Conservation (phyloP, 768 basidiomycete genomes). For the Lactarius vividus region DNA sequence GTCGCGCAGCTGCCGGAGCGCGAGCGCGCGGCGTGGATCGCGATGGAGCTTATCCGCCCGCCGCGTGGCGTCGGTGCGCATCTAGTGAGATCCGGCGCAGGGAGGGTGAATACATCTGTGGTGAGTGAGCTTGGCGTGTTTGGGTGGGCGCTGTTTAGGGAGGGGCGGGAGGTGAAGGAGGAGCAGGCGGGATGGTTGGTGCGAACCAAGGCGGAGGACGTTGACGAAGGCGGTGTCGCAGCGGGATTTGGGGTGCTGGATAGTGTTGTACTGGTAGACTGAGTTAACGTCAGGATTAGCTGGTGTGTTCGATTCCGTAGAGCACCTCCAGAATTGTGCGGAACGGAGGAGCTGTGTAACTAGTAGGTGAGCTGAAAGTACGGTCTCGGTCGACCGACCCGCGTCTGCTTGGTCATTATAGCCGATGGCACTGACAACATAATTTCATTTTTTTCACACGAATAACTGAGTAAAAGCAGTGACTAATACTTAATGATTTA, state of each 20-base stretch:
- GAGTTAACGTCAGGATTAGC: not conserved
- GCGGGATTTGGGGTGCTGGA: constrained; percentile 51
- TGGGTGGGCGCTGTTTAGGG: constrained; percentile 80
- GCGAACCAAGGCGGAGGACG: constrained; percentile 86
- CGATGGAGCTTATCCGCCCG: constrained; percentile 89
- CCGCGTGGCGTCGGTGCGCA: constrained; percentile 67
- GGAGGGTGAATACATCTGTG: constrained; percentile 54
- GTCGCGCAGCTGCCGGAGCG: constrained; percentile 55
- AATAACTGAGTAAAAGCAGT: too few relatives aligned
- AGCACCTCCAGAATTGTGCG: not conserved
- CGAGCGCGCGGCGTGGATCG: constrained; percentile 87
- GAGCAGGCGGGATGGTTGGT: constrained; percentile 79
- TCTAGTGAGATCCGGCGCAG: constrained; percentile 67
- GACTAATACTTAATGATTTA: too few relatives aligned
- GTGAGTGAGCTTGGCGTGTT: constrained; percentile 92
- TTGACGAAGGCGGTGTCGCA: constrained; percentile 83
- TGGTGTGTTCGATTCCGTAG: not conserved
- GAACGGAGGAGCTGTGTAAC: not conserved
- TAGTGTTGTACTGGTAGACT: constrained; percentile 41
- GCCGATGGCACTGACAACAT: too few relatives aligned
- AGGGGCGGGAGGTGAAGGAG: constrained; percentile 47
- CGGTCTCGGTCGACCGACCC: too few relatives aligned
- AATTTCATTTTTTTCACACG: too few relatives aligned
- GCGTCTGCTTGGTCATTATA: too few relatives aligned
- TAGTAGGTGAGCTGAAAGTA: not conserved